These are phyloP conservation scores for Cornus suecica DNA, from an alignment of 148 eudicot genomes.

Conservation along the genomic window DNA sequence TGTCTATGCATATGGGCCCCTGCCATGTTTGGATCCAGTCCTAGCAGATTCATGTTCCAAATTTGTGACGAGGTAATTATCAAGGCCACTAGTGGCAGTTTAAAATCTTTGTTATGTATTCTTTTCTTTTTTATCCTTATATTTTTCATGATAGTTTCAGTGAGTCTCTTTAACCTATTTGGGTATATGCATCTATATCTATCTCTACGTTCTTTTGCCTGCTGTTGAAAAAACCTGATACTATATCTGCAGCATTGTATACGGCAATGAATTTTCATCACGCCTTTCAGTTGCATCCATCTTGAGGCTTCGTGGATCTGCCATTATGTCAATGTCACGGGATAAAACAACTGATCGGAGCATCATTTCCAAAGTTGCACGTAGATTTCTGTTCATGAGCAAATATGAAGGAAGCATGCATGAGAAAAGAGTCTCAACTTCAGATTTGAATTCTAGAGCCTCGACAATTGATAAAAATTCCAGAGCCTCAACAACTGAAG, in stretches of 20 bases:
- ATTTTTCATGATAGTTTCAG: neutral
- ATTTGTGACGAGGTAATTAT: conserved; percentile 52
- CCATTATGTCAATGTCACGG: conserved; percentile 51
- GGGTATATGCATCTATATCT: too few species aligned
- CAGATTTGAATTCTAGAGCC: conserved; percentile 12
- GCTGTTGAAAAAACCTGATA: neutral
- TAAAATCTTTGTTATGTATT: neutral
- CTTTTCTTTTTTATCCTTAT: neutral
- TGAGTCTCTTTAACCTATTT: neutral
- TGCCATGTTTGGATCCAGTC: conserved; percentile 68
- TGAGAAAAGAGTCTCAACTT: conserved; percentile 17
- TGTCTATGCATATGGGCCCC: conserved; percentile 75
- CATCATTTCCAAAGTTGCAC: conserved; percentile 46
- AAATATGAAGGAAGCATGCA: conserved; percentile 26
- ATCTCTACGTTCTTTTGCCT: neutral
- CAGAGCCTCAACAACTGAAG: conserved; percentile 10
- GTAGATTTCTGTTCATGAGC: conserved; percentile 43
- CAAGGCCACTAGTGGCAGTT: neutral
- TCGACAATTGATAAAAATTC: conserved; percentile 14
- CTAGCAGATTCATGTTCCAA: conserved; percentile 68
- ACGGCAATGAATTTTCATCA: conserved; percentile 68
- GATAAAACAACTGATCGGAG: conserved; percentile 41
- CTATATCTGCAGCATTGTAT: conserved; percentile 56
- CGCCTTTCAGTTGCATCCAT: conserved; percentile 71
- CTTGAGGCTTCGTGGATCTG: conserved; percentile 66